Evolutionary conservation across 805 yeast genomes (phyloP), one percentile per base, ranked within the genome.

Genomic region (Saccharomycopsis guyanensis): DNA sequence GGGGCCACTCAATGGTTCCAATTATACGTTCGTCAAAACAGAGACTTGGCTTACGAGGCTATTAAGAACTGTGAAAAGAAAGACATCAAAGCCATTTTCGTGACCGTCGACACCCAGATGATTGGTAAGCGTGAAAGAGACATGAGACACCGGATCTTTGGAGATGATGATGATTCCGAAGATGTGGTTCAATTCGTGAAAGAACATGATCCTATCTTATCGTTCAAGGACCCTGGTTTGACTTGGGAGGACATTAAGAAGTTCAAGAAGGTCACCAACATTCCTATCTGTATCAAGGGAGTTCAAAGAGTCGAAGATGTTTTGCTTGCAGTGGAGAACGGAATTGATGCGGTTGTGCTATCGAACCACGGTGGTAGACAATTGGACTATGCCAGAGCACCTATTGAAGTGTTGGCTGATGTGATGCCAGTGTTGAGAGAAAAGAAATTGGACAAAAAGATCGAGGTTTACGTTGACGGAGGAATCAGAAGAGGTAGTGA

Each of bases 301-400:
- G 65, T 83, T 7, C 84, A 80, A 59, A 66, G 81, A 5, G 76
- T 75, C 13, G 86, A 80, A 52, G 89, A 83, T 57, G 75, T 80
- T 1, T 62, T 78, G 13, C 58, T 63, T 42, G 86, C 88, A 4
- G 72, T 75, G 3, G 72, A 73, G 45, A 63, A 71, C 46, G 82
- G 82, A 0, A 72, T 77, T 32, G 72, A 73, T 35, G 89, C 86
- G 5, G 75, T 80, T 22, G 71, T 82, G 38, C 65, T 83, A 13
- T 80, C 87, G 10, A 82, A 83, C 57, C 87, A 82, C 59, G 89
- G 88, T 18, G 89, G 88, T 8, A 66, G 88, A 45, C 85, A 80
- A 52, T 62, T 82, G 45, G 88, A 82, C 53, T 76, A 69, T 38
- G 70, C 81, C 0, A 69, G 70, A 53, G 75, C 87, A 0, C 76